Conservation (phyloP, 441 rosid species). For the Populus trichocarpa region DNA sequence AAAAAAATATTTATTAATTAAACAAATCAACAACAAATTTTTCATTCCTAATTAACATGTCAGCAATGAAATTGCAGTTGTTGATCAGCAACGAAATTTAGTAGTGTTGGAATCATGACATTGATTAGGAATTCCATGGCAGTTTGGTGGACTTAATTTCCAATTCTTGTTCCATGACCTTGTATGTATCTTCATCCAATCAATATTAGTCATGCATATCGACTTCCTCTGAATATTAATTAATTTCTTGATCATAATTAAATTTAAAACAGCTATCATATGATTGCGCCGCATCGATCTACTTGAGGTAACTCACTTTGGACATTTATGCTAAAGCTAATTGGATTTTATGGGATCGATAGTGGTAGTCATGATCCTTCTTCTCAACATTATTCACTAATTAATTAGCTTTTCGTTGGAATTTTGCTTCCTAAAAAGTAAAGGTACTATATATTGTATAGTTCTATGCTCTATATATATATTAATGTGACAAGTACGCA, state of each 20-base stretch:
- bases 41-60: too few relatives aligned
- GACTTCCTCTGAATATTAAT: not conserved
- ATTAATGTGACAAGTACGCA: not conserved
- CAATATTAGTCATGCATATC: too few relatives aligned
- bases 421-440: not conserved
- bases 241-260: too few relatives aligned
- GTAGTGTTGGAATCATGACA: too few relatives aligned
- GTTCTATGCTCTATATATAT: not conserved
- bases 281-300: not conserved
- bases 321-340: not conserved
- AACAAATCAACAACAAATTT: too few relatives aligned
- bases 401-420: not conserved
- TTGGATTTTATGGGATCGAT: not conserved
- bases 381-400: not conserved
- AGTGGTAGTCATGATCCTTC: conserved; percentile 2
- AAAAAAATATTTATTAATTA: too few relatives aligned
- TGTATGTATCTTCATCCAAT: not conserved
- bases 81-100: too few relatives aligned
- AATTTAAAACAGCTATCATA: too few relatives aligned
- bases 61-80: too few relatives aligned
- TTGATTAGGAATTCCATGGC: too few relatives aligned
- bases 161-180: too few relatives aligned
- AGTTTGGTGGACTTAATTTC: too few relatives aligned
- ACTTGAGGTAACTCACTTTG: not conserved
- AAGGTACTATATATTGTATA: not conserved